These are phyloP conservation scores for Neckera pumila DNA, from an alignment of 225 moss, liverwort and hornwort genomes.

Conservation along the genomic window DNA sequence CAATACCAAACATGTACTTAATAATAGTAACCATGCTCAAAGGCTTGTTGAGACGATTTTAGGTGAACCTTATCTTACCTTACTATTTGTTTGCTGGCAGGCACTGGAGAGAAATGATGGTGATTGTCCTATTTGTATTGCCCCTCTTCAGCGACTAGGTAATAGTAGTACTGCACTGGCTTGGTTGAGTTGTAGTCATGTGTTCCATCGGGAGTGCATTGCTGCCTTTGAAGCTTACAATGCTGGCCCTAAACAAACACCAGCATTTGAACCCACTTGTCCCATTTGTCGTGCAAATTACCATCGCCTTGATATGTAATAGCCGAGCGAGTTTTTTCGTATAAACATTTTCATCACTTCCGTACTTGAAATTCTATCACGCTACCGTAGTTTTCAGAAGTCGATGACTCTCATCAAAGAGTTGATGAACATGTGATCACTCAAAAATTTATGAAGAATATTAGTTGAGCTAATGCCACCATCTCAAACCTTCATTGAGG, in stretches of 20 bases:
- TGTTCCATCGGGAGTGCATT: slow-evolving; percentile 32
- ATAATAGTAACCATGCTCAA: not conserved
- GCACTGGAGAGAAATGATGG: slow-evolving; percentile 24
- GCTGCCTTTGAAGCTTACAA: slow-evolving; percentile 32
- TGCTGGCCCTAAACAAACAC: not conserved
- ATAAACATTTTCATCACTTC: not conserved
- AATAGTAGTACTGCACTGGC: not conserved
- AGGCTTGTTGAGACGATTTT: not conserved
- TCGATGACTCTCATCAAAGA: not conserved
- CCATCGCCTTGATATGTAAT: slow-evolving; percentile 22
- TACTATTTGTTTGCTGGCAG: not conserved
- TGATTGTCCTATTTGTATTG: slow-evolving; percentile 42
- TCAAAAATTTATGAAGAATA: not conserved
- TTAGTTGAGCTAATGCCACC: not conserved
- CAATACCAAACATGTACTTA: not conserved
- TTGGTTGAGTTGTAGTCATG: slow-evolving; percentile 44
- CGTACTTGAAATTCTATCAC: not conserved
- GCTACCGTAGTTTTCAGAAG: not conserved
- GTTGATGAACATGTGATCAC: not conserved
- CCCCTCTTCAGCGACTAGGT: slow-evolving; percentile 5
- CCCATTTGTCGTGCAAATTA: slow-evolving; percentile 36
- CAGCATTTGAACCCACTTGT: slow-evolving; percentile 1
- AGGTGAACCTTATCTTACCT: not conserved
- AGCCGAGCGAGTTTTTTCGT: not conserved
- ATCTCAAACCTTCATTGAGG: not conserved